Evolutionary conservation across 2,329 filamentous ascomycete species (phyloP).

Genomic region (Diaporthe aspalathi): DNA sequence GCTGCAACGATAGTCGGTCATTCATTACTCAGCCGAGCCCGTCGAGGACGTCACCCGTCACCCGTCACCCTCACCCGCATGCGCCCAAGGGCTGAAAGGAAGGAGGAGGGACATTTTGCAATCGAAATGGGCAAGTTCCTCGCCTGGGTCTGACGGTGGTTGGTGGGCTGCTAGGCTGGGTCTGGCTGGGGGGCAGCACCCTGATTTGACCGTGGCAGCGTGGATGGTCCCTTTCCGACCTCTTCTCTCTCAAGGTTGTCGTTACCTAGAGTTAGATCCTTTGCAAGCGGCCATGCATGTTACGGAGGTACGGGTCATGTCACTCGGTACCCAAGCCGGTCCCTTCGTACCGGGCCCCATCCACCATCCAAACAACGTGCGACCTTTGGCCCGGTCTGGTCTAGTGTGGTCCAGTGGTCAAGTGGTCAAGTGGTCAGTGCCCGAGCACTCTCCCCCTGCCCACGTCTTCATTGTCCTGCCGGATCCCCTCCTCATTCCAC

Average conservation of each 20-base stretch:
- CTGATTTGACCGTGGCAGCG: constrained; percentile 13
- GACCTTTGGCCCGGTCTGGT: constrained; percentile 20
- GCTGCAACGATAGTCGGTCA: constrained; percentile 24
- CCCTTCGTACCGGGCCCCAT: not conserved
- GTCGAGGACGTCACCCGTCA: constrained; percentile 29
- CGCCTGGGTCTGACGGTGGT: constrained; percentile 11
- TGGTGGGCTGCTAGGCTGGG: not conserved
- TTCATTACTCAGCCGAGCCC: constrained; percentile 31
- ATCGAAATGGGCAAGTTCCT: constrained; percentile 29
- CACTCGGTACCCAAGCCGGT: constrained; percentile 4
- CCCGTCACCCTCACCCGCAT: no score
- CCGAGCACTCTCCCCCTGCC: constrained; percentile 21
- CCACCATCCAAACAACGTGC: constrained; percentile 29
- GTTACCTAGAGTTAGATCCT: not conserved
- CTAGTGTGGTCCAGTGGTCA: no score
- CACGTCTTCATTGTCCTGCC: constrained; percentile 3
- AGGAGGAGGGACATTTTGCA: constrained; percentile 18
- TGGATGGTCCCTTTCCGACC: constrained; percentile 24
- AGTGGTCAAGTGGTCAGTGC: constrained; percentile 23
- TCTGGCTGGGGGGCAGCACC: not conserved
- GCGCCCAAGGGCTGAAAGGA: no score
- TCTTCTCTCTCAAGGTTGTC: not conserved
- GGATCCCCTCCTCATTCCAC: constrained; percentile 15
- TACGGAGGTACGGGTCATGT: constrained; percentile 9
- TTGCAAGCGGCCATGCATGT: not conserved